Percentiles rank a stretch among this genome's conserved stretches.
Conservation (phyloP, 2,329 filamentous ascomycete genomes). For the Fusarium sp. region DNA sequence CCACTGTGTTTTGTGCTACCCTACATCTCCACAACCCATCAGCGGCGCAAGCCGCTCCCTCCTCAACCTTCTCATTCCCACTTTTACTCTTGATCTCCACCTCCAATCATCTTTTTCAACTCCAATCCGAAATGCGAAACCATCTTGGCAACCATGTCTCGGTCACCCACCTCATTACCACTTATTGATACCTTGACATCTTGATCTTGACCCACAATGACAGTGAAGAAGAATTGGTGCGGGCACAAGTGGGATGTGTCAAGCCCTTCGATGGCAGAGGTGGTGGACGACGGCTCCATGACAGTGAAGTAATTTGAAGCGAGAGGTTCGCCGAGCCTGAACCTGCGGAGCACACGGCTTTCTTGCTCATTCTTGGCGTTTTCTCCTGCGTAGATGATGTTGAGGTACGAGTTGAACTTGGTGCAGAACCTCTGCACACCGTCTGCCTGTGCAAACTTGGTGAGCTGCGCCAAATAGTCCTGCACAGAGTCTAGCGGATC, state of each 20-base stretch:
- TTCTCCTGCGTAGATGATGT: constrained; percentile 4
- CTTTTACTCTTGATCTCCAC: background rate
- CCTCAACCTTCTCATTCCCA: background rate
- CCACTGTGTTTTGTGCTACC: background rate
- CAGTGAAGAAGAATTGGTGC: background rate
- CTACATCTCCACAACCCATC: background rate
- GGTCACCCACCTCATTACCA: background rate
- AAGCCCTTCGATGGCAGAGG: constrained; percentile 1
- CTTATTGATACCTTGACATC: background rate
- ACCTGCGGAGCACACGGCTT: background rate
- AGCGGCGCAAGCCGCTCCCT: no score
- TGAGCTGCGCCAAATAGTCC: constrained; percentile 15
- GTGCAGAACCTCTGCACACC: background rate
- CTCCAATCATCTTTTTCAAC: background rate
- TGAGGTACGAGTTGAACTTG: constrained; percentile 15
- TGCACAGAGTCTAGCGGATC: background rate
- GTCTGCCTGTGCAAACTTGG: constrained; percentile 6
- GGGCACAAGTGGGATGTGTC: background rate
- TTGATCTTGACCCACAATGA: background rate
- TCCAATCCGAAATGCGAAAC: background rate
- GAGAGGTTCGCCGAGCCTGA: constrained; percentile 13
- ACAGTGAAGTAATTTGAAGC: constrained; percentile 15
- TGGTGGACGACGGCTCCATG: background rate
- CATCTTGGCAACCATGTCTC: background rate
- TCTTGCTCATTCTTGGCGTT: background rate